A percentile compares a stretch with the other conserved stretches of the same genome.
Evolutionary conservation across 306 rosid genomes (phyloP).

Genomic region (Crotalaria pallida): DNA sequence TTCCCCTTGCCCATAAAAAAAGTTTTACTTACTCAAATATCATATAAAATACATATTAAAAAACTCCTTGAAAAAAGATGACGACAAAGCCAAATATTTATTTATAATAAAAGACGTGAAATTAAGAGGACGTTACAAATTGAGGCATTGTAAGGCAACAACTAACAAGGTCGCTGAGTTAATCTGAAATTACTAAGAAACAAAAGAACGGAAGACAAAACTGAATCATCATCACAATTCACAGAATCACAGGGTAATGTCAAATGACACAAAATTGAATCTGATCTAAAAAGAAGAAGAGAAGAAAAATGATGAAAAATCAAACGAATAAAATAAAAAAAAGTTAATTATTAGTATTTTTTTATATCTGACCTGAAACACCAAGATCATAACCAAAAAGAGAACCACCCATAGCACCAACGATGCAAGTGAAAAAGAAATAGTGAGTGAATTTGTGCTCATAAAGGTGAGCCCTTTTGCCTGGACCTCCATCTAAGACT

Average conservation of each 20-base stretch:
- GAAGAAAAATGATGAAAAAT: too few species aligned
- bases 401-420: conserved; percentile 94
- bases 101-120: neutral
- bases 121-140: neutral
- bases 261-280: neutral
- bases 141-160: neutral
- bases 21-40: too few species aligned
- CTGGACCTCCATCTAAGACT: conserved; percentile 25
- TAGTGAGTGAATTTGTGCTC: conserved; percentile 60
- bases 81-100: neutral
- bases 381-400: conserved; percentile 96
- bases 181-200: neutral
- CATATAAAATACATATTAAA: too few species aligned
- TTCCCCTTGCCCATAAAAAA: too few species aligned
- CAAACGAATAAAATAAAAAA: too few species aligned
- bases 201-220: neutral
- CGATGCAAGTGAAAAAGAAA: conserved; percentile 59
- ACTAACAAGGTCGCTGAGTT: neutral
- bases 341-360: too few species aligned
- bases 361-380: conserved; percentile 62
- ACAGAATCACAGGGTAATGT: neutral
- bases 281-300: neutral
- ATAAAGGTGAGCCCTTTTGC: conserved; percentile 74
- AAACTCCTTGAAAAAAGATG: neutral
- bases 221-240: too few species aligned